Percentiles rank a stretch among this genome's conserved stretches.
phyloP scores from a whole-genome alignment of 2,329 filamentous ascomycete genomes.

The Proliferodiscus dingleyae region DNA sequence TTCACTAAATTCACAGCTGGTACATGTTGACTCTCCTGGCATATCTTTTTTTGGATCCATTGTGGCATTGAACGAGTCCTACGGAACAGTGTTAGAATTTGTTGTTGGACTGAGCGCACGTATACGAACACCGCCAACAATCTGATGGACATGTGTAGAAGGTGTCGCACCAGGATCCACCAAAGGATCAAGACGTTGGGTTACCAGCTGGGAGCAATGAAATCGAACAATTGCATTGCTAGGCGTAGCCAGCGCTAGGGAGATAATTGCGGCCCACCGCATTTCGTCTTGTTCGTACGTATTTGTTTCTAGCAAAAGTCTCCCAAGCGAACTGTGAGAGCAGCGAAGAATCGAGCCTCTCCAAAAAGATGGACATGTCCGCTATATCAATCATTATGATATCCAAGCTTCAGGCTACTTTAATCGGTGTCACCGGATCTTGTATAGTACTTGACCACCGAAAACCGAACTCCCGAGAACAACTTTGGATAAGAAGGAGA shows the following conservation, averaged over 20 bases:
- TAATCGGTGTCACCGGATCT: no score
- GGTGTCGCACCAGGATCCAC: slow-evolving; percentile 12
- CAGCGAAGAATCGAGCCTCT: background rate
- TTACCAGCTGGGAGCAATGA: slow-evolving; percentile 19
- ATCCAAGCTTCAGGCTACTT: no score
- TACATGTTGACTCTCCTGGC: slow-evolving; percentile 29
- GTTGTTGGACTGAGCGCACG: background rate
- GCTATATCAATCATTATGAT: no score
- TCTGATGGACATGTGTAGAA: slow-evolving; percentile 18
- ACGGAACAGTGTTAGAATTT: background rate
- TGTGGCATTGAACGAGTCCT: slow-evolving; percentile 37
- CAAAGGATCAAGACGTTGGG: slow-evolving; percentile 18
- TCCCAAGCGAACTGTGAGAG: background rate
- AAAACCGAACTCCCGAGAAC: no score
- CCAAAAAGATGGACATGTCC: no score
- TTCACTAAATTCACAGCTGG: slow-evolving; percentile 33
- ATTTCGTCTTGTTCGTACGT: background rate
- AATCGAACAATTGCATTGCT: slow-evolving; percentile 12
- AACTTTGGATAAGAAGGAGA: no score
- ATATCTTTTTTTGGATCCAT: slow-evolving; percentile 32
- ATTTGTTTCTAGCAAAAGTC: background rate
- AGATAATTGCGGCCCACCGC: slow-evolving; percentile 5
- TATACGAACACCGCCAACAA: slow-evolving; percentile 14
- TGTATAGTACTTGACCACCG: no score
- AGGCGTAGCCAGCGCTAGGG: slow-evolving; percentile 1